Conservation (phyloP, 371 early-diverging fungal genomes). For the Smittium culicis region DNA sequence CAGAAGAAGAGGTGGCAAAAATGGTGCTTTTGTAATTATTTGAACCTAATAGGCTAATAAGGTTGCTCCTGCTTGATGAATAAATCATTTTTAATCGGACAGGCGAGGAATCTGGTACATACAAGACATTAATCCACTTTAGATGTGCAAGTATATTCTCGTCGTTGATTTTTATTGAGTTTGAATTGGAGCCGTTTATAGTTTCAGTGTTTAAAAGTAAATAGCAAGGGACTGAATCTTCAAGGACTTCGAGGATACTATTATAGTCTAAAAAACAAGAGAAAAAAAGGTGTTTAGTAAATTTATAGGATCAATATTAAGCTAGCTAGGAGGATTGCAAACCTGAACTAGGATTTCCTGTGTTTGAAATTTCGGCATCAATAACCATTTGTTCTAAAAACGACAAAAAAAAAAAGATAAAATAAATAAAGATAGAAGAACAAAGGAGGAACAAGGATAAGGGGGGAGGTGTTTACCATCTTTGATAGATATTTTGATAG, state of each 20-base stretch:
- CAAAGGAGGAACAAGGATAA: not conserved
- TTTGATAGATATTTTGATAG: slow-evolving; percentile 6
- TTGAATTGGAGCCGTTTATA: not conserved
- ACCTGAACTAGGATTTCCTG: not conserved
- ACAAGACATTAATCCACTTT: not conserved
- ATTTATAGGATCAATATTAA: too few species aligned
- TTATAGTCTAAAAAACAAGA: too few species aligned
- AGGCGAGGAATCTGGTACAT: slow-evolving; percentile 3
- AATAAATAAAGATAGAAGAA: not conserved
- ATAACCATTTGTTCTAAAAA: slow-evolving; percentile 4
- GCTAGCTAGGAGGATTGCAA: not conserved
- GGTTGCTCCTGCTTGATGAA: slow-evolving; percentile 4
- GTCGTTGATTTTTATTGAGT: too few species aligned
- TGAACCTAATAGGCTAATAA: not conserved
- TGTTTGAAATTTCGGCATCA: slow-evolving; percentile 2
- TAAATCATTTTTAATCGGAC: slow-evolving; percentile 7
- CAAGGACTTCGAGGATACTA: not conserved
- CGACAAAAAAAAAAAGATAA: too few species aligned
- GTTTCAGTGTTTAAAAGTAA: not conserved
- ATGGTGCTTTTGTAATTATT: slow-evolving; percentile 1
- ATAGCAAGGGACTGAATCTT: slow-evolving; percentile 7
- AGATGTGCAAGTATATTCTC: not conserved
- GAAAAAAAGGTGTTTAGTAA: too few species aligned
- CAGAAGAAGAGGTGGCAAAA: not conserved
- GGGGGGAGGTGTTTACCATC: not conserved